A percentile compares a stretch with the other conserved stretches of the same genome.
These are phyloP conservation scores for Acer campestre DNA, from an alignment of 345 rosid genomes.

Conservation along the genomic window DNA sequence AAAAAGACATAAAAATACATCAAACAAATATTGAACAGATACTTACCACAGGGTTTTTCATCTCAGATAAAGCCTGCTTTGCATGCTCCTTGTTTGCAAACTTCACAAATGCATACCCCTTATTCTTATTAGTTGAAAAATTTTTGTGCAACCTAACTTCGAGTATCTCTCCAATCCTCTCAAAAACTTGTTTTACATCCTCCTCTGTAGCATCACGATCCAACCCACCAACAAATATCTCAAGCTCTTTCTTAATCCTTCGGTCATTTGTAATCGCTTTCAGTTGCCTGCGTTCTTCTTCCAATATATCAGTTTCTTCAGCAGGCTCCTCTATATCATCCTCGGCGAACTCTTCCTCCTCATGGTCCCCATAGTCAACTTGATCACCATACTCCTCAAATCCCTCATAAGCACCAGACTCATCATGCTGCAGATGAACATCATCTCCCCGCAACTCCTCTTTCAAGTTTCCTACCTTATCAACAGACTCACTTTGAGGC, in stretches of 20 bases:
- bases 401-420: constrained; percentile 42
- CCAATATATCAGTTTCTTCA: constrained; percentile 43
- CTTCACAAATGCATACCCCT: constrained; percentile 70
- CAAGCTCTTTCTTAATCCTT: constrained; percentile 58
- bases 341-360: constrained; percentile 42
- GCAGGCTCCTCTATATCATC: constrained; percentile 48
- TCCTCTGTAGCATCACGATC: constrained; percentile 61
- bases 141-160: constrained; percentile 57
- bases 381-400: constrained; percentile 61
- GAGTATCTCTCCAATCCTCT: constrained; percentile 56
- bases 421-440: constrained; percentile 28
- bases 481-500: constrained; percentile 14
- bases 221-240: constrained; percentile 65
- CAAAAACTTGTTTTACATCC: constrained; percentile 57
- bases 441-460: constrained; percentile 28
- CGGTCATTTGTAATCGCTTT: constrained; percentile 50
- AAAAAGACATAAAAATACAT: not conserved
- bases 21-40: constrained; percentile 10
- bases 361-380: constrained; percentile 57
- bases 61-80: constrained; percentile 55
- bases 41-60: constrained; percentile 65
- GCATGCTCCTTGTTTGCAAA: constrained; percentile 59
- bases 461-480: constrained; percentile 18
- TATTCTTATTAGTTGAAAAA: constrained; percentile 48
- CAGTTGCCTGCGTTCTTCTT: constrained; percentile 53